phyloP scores from a whole-genome alignment of 768 basidiomycete genomes.

The Serendipita sp. region DNA sequence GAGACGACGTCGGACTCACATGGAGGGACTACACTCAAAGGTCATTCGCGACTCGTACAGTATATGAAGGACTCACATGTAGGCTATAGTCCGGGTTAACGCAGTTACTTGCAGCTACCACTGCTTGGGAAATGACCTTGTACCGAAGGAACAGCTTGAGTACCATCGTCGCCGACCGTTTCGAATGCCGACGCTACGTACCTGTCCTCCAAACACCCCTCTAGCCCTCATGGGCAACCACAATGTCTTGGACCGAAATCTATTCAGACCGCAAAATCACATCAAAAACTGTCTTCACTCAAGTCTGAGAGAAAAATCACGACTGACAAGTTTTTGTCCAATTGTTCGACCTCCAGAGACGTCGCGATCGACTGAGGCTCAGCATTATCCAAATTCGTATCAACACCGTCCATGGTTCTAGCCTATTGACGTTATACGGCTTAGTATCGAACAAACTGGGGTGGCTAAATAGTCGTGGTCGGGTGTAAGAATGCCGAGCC shows the following conservation, averaged over 20 bases:
- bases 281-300: not conserved
- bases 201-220: conserved; percentile 62
- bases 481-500: not conserved
- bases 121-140: conserved; percentile 71
- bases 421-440: not conserved
- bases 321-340: conserved; percentile 45
- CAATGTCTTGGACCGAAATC: conserved; percentile 58
- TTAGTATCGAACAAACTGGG: no score
- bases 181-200: not conserved
- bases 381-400: not conserved
- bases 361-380: conserved; percentile 42
- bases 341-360: conserved; percentile 59
- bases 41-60: not conserved
- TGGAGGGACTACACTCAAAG: conserved; percentile 40
- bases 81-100: conserved; percentile 48
- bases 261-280: conserved; percentile 48
- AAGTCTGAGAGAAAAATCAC: not conserved
- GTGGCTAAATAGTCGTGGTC: not conserved
- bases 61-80: conserved; percentile 41
- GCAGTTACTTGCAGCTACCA: conserved; percentile 64
- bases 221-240: conserved; percentile 44
- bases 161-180: not conserved
- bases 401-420: not conserved
- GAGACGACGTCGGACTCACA: conserved; percentile 22
- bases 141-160: not conserved